Conservation (phyloP, 352 stramenopile genomes). For the Phytophthora ohioensis region DNA sequence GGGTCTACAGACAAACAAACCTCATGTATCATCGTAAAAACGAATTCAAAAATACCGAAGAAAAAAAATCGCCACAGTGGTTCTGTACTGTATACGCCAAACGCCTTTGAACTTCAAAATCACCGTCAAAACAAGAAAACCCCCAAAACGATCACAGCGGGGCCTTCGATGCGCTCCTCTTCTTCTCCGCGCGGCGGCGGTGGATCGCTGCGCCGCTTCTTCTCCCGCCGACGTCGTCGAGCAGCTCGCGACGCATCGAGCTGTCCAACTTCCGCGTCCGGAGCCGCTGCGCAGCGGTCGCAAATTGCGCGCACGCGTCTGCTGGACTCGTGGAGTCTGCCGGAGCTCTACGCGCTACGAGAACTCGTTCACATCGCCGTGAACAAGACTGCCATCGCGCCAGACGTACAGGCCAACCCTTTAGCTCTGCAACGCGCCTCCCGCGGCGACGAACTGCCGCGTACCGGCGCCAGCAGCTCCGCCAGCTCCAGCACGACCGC, state of each 20-base stretch:
- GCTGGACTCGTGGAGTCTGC: conserved; percentile 60
- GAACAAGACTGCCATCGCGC: conserved; percentile 36
- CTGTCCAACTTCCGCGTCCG: neutral
- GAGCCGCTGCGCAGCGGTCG: conserved; percentile 25
- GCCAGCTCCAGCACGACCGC: conserved; percentile 35
- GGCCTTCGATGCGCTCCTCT: conserved; percentile 26
- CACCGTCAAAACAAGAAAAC: conserved; percentile 26
- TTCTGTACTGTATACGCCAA: neutral
- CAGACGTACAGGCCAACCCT: conserved; percentile 11
- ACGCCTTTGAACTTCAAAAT: conserved; percentile 25
- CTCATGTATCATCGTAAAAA: neutral
- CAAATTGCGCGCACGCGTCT: conserved; percentile 38
- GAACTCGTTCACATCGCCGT: conserved; percentile 57
- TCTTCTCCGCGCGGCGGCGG: conserved; percentile 18
- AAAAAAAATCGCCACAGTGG: conserved; percentile 8
- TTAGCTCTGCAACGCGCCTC: conserved; percentile 6
- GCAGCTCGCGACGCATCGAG: conserved; percentile 5
- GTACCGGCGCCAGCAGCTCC: conserved; percentile 29
- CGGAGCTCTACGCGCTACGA: conserved; percentile 69
- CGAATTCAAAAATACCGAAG: conserved; percentile 20
- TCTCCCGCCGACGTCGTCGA: conserved; percentile 30
- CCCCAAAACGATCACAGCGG: neutral
- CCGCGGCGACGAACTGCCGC: conserved; percentile 17
- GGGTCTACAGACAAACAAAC: too few relatives aligned
- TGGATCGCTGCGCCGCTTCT: conserved; percentile 39